Evolutionary conservation across 352 stramenopile species (phyloP), one percentile per base, ranked within the genome.

Genomic region (Pythium folliculosum): DNA sequence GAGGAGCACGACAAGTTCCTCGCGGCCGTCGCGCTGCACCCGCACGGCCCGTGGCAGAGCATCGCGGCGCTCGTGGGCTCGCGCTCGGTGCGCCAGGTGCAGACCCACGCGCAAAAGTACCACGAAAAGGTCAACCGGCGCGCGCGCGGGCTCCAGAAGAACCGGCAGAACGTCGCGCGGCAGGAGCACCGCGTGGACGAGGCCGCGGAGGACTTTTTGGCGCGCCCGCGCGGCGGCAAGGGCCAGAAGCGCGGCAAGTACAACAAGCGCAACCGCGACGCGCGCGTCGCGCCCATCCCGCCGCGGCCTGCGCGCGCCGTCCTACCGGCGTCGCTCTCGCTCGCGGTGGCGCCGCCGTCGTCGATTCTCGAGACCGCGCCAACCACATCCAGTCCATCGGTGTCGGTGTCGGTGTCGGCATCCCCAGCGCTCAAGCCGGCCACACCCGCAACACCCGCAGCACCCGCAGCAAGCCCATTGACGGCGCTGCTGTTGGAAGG

Each of bases 1-100:
- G 63, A 71, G 3, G 69, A 75, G 27, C 69, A 75, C 22, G 69
- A 75, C 44, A 67, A 66, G 45, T 75, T 75, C 37, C 44, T 75
- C 47, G 55, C 60, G 22, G 69, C 63, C 17, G 65, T 75, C 35
- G 51, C 68, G 47, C 51, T 49, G 19, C 70, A 69, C 53, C 69
- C 69, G 1, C 21, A 65, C 14, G 64, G 64, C 7, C 64, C 64
- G 9, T 70, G 64, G 64, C 52, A 61, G 38, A 45, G 19, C 47
- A 65, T 70, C 35, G 56, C 64, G 3, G 47, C 54, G 13, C 32
- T 60, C 30, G 43, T 70, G 7, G 64, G 64, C 48, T 65, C 64
- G 17, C 64, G 64, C 19, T 64, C 54, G 9, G 63, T 70, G 5
- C 63, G 63, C 14, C 63, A 70, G 56, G 63, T 64, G 2, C 63